These are phyloP conservation scores for Cutaneotrichosporon cyanovorans DNA, from an alignment of 1,284 basidiomycete genomes.

Conservation along the genomic window DNA sequence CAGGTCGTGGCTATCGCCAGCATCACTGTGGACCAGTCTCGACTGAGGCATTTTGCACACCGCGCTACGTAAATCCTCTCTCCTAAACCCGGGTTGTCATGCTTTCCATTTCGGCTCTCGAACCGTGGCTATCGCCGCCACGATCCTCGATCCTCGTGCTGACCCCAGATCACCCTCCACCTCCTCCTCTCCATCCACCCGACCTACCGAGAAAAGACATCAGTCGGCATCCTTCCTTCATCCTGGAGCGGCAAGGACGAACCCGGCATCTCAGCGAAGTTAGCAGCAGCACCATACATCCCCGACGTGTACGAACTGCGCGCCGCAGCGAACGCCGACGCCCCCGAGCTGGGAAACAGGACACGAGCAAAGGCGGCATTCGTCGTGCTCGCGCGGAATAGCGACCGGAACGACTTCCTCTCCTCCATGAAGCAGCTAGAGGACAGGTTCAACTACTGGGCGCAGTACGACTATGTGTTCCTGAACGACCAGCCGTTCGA, in stretches of 20 bases:
- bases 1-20: too few species aligned
- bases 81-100: too few species aligned
- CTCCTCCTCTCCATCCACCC: constrained; percentile 39
- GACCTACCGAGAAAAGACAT: constrained; percentile 37
- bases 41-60: too few species aligned
- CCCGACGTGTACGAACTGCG: constrained; percentile 26
- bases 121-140: too few species aligned
- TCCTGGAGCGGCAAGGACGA: neutral
- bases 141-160: neutral
- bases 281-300: neutral
- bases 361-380: constrained; percentile 67
- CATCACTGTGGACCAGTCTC: too few species aligned
- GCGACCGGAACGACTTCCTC: constrained; percentile 65
- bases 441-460: constrained; percentile 65
- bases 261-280: neutral
- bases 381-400: constrained; percentile 71
- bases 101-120: too few species aligned
- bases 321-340: constrained; percentile 17
- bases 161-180: constrained; percentile 22
- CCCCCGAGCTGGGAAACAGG: neutral
- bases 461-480: constrained; percentile 76
- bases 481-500: constrained; percentile 71
- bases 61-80: too few species aligned
- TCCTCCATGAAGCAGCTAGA: constrained; percentile 48
- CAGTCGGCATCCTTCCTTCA: constrained; percentile 17